Evolutionary conservation across 169 alveolate species (phyloP), one percentile per base, ranked within the genome.

Genomic region (Plasmodium yoelii): DNA sequence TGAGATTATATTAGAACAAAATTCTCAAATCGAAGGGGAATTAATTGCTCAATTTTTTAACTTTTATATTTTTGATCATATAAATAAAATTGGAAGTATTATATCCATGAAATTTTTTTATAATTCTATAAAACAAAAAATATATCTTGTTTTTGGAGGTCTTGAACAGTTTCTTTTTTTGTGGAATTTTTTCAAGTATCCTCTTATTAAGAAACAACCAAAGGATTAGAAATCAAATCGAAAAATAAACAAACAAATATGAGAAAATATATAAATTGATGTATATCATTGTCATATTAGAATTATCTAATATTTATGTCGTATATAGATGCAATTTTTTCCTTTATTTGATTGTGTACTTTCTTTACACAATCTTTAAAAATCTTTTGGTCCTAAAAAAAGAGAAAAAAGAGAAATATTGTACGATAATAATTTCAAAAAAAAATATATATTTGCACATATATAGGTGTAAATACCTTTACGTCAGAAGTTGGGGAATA

Each of bases 31-130:
- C 5, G 42, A 34, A 34, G 42, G 42, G 0, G n/a, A 82, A 26
- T 57, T 67, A 61, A 47, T 82, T 7, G 82, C 84, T 12, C 84
- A 82, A 42, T 82, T 82, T 47, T 24, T 67, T 24, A 82, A 70
- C 51, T 82, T 82, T 39, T 82, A 82, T 46, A 44, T 55, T 39
- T 82, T 82, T 28, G 90, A 82, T 39, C 64, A 82, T 60, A 44
- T 82, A 67, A 82, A 67, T 61, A 82, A 82, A 65, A 63, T 82
- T 7, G 90, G 90, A 10, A 82, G 90, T 47, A 82, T 82, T 70
- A 47, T 82, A 49, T 55, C 64, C 65, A 82, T 82, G 90, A 82
- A 82, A 46, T 82, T 82, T 67, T 82, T 82, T 82, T 82, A 82
- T 53, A 67, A 47, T 51, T 28, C n/a, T 8, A 24, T 19, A 24